Evolutionary conservation across 257 asterid species (phyloP), one percentile per base, ranked within the genome.

Genomic region (Buddleja alternifolia): DNA sequence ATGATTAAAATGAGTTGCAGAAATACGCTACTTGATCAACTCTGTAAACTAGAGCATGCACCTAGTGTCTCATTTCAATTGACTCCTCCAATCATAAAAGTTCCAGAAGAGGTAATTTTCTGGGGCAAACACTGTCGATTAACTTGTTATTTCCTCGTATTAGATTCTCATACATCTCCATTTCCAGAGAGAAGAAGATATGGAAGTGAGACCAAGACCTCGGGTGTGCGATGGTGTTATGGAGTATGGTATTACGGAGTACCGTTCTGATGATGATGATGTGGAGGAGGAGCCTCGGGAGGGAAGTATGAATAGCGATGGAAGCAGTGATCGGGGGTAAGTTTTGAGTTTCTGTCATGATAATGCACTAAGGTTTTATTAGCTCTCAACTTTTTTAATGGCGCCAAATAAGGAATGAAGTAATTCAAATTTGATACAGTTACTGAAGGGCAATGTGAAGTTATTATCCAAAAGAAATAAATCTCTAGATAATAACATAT

Each of bases 11-110:
- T 56, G 54, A 46, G 36, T 62, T 76, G 75, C 80, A 86, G 93
- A 84, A 78, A 53, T 62, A 44, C 80, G 65, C 69, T 86, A 70
- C 82, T 84, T 6, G 85, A 82, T 61, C 88, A 86, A 70, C 55
- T 84, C 25, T 78, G 86, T 3, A 76, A 73, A 48, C 69, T 84
- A 68, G 82, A 80, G 40, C 86, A 82, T 67, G 86, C 75, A 10
- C 93, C 93, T 11, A 84, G 90, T 58, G 85, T 84, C 48, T 90
- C 64, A 41, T 86, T 86, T 81, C 88, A 78, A 63, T 65, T 61
- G 4, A 70, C 78, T 20, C 90, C 93, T 36, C 60, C 81, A 42
- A 63, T 60, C 37, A 68, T 71, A 10, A 76, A 73, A 78, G 81
- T 66, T 15, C 88, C 90, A 10, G 90, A 72, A 69, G 78, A 70